phyloP scores from a whole-genome alignment of 2,329 filamentous ascomycete genomes.

The Camillea tinctor region DNA sequence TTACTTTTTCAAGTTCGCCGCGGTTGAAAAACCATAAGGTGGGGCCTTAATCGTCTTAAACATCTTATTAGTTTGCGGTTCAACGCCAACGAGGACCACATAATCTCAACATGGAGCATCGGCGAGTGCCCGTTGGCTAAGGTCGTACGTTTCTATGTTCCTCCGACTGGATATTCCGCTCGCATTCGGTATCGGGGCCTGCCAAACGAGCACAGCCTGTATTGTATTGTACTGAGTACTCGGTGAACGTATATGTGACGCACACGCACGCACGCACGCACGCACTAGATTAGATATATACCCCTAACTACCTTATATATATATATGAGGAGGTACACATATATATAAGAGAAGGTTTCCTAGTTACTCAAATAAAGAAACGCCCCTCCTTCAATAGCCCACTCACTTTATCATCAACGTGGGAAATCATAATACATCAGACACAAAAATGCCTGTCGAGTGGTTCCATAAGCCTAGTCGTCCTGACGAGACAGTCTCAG shows the following conservation, averaged over 20 bases:
- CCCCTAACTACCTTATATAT: too few species aligned
- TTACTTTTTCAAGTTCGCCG: neutral
- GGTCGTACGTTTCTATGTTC: neutral
- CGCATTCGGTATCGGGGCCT: neutral
- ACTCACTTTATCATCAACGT: neutral
- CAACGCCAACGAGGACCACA: neutral
- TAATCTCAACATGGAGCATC: neutral
- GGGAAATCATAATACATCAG: neutral
- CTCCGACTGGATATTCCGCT: neutral
- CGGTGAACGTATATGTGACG: neutral
- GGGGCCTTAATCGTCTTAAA: neutral
- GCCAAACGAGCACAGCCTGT: neutral
- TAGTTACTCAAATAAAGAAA: neutral
- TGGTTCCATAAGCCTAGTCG: conserved; percentile 12
- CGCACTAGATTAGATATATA: neutral
- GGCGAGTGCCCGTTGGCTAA: neutral
- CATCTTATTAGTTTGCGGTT: too few species aligned
- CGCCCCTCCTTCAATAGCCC: neutral
- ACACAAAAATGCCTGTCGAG: conserved; percentile 13
- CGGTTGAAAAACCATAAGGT: neutral
- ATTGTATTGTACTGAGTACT: neutral
- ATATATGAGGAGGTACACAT: too few species aligned
- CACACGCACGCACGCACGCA: neutral
- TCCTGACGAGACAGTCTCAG: conserved; percentile 15
- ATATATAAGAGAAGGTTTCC: too few species aligned